Evolutionary conservation across 352 stramenopile species (phyloP).

Genomic region (Globisporangium camurandrum): DNA sequence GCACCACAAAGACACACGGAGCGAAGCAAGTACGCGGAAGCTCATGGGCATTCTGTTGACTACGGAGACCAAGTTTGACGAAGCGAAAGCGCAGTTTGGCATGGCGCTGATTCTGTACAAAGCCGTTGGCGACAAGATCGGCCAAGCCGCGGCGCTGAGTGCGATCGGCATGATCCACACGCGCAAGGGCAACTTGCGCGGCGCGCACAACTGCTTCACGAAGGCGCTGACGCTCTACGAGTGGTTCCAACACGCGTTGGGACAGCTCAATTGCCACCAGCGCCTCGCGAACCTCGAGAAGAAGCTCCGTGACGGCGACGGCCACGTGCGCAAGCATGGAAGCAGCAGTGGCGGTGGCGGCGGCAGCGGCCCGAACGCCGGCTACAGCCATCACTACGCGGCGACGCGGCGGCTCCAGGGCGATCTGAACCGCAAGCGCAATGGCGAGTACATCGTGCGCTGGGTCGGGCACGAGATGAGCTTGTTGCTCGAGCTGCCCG

Average conservation of each 20-base stretch:
- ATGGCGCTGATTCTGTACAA: slow-evolving; percentile 74
- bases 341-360: no score
- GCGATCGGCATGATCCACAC: slow-evolving; percentile 79
- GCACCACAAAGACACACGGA: slow-evolving; percentile 54
- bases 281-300: slow-evolving; percentile 79
- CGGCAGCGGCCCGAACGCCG: slow-evolving; percentile 41
- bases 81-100: slow-evolving; percentile 75
- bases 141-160: slow-evolving; percentile 64
- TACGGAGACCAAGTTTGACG: slow-evolving; percentile 78
- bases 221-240: slow-evolving; percentile 76
- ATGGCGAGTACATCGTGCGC: slow-evolving; percentile 72
- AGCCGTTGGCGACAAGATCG: slow-evolving; percentile 62
- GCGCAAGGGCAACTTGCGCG: slow-evolving; percentile 67
- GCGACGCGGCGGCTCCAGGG: slow-evolving; percentile 63
- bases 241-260: slow-evolving; percentile 75
- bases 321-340: slow-evolving; percentile 39
- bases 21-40: slow-evolving; percentile 66
- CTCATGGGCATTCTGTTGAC: slow-evolving; percentile 73
- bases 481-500: slow-evolving; percentile 59
- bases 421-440: slow-evolving; percentile 76
- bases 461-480: slow-evolving; percentile 82
- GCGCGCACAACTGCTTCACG: slow-evolving; percentile 72
- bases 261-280: slow-evolving; percentile 76
- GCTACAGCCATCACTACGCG: slow-evolving; percentile 75
- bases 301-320: slow-evolving; percentile 68